Base-by-base conservation (phyloP, 1,139 yeast genomes). In the Scheffersomyces segobiensis region DNA sequence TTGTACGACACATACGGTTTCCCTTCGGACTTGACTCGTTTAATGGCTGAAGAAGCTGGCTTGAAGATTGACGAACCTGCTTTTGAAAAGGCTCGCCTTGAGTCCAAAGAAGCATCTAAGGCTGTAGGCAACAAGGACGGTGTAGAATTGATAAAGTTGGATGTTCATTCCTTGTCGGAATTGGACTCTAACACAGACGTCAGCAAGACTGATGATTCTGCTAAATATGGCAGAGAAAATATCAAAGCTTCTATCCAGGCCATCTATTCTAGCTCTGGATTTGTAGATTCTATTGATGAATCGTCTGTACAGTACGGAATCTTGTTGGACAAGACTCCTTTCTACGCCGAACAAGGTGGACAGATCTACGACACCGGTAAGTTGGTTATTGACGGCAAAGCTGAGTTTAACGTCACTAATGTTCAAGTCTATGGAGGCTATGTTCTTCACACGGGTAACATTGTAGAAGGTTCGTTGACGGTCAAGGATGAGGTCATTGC, bases 1-100 rank as follows among this genome's bases (percentile, higher is more conserved):
- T 82, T 95, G 69, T 96, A 96, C 68, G 99, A 95, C 70, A 96
- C 99, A n/a, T 95, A 93, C 71, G 99, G 99, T 58, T 95, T 95
- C 90, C 99, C 99, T 51, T 98, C 93, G 57, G 99, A 95, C 77
- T 86, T 95, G 74, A 96, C 99, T 50, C 87, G 97, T 73, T 85
- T 95, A 72, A 96, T 95, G 99, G 99, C 99, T 52, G 98, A 93
- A 77, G 99, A 95, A 78, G 92, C 96, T 58, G 97, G 96, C n/a
- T 84, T 95, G 67, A 88, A 87, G 67, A 93, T 95, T 65, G 98
- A 95, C 73, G 97, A 92, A 71, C 87, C 80, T 56, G 98, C 92
- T 53, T 95, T 95, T 71, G 98, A 93, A 76, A 84, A 84, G 68
- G 98, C 99, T 52, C 90, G 87, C 71, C 84, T 86, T 66, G 96